Base-by-base conservation (phyloP, 1,284 basidiomycete species). In the Trametes versicolor region DNA sequence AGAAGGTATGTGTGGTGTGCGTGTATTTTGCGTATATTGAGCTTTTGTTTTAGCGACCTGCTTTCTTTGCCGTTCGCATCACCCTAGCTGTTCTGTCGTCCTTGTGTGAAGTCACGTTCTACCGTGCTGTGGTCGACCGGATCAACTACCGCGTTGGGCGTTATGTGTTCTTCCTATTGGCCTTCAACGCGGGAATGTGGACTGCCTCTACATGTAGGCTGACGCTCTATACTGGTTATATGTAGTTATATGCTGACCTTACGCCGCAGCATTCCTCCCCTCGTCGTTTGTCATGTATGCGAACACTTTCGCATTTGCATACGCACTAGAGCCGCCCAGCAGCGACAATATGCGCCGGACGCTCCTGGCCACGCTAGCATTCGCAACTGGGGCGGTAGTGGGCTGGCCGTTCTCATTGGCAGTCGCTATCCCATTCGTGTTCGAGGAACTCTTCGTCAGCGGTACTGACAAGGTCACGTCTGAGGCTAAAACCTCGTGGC, bases 331-430 rank as follows among this genome's bases (percentile, higher is more conserved):
- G 58, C 93, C 94, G 0, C 83, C 93, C 1, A 90, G 84, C 57
- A 80, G 81, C 43, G 79, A 77, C 36, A 83, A 91, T 75, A 73
- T 76, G 67, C 79, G 79, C 59, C 83, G 93, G 62, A 89, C 90
- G 3, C 77, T 89, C 17, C 77, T 83, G 19, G 87, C 93, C 0
- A 93, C 92, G 0, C 65, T 93, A 32, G 80, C 85, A 47, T 95
- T 97, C 74, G 95, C 94, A 1, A 76, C 90, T 3, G 97, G 95
- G 4, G 95, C 91, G 2, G 87, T 99, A 54, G 85, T 97, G 39
- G 98, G 97, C 19, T 99, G 98, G 98, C 98, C 98, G 0, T 99
- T 99, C 76, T 86, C 94, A 12, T 84, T 96, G 3, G 89, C 94
- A 0, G 83, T 99, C 5, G 88, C 94, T 0, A 77, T 97, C 15